Evolutionary conservation across 345 rosid genomes (phyloP).

Genomic region (Salix exigua): DNA sequence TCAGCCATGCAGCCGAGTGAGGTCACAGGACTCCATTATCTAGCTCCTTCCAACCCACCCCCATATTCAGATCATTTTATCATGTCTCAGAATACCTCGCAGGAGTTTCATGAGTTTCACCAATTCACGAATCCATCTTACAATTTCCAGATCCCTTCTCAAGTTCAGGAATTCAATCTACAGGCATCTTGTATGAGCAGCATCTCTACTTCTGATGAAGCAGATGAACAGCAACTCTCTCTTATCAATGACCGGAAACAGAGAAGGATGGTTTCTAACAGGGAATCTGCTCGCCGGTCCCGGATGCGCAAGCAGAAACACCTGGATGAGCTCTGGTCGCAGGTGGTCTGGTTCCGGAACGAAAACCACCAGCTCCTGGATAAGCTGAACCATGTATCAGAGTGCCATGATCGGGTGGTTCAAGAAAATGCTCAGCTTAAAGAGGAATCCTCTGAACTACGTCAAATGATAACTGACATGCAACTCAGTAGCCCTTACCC

Average conservation of each 20-base stretch:
- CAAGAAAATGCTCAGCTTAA: constrained; percentile 74
- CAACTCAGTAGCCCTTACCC: constrained; percentile 53
- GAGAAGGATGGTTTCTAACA: constrained; percentile 89
- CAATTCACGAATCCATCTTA: constrained; percentile 32
- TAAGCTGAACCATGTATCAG: constrained; percentile 65
- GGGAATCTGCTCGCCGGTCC: constrained; percentile 90
- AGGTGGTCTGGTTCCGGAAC: constrained; percentile 75
- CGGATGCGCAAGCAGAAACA: constrained; percentile 97
- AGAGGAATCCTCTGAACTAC: constrained; percentile 62
- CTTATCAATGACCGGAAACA: constrained; percentile 80
- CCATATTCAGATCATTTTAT: constrained; percentile 41
- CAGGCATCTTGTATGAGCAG: constrained; percentile 50
- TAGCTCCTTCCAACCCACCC: constrained; percentile 32
- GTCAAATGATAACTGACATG: constrained; percentile 55
- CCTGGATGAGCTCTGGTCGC: constrained; percentile 89
- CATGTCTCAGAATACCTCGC: constrained; percentile 27
- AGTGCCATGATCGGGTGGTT: constrained; percentile 45
- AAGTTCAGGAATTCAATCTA: constrained; percentile 31
- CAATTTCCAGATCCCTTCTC: constrained; percentile 32
- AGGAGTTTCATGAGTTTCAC: constrained; percentile 36
- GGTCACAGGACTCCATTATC: constrained; percentile 46
- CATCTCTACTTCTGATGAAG: constrained; percentile 81
- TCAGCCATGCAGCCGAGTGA: constrained; percentile 60
- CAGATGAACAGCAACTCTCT: constrained; percentile 55
- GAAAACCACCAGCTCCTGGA: constrained; percentile 80